These are phyloP conservation scores for Combretum micranthum DNA, from an alignment of 345 rosid species.

Conservation along the genomic window DNA sequence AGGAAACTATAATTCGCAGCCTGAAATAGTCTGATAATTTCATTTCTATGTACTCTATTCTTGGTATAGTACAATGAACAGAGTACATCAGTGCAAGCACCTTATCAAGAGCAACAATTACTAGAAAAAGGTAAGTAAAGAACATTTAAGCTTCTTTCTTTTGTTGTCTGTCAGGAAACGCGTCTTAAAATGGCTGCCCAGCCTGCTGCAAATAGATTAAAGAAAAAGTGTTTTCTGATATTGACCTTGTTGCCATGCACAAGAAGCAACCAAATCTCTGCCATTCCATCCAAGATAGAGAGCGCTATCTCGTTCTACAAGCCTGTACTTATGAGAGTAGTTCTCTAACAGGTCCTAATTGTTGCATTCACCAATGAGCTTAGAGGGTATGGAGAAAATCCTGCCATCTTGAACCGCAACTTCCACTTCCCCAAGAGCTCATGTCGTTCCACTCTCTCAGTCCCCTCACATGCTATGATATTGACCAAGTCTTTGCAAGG, in stretches of 20 bases:
- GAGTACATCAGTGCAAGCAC: too few relatives aligned
- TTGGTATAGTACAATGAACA: too few relatives aligned
- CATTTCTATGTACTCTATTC: too few relatives aligned
- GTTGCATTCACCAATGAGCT: slow-evolving; percentile 70
- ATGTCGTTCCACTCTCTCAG: slow-evolving; percentile 76
- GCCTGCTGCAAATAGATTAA: too few relatives aligned
- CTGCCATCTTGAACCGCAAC: slow-evolving; percentile 74
- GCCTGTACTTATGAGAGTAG: slow-evolving; percentile 50
- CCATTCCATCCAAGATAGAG: slow-evolving; percentile 84
- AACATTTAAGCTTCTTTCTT: too few relatives aligned
- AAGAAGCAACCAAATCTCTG: slow-evolving; percentile 77
- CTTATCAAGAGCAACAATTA: too few relatives aligned
- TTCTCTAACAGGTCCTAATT: slow-evolving; percentile 60
- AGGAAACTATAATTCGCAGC: too few relatives aligned
- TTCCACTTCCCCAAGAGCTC: slow-evolving; percentile 89
- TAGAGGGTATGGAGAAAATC: slow-evolving; percentile 65
- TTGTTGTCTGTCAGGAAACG: too few relatives aligned
- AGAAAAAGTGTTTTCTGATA: too few relatives aligned
- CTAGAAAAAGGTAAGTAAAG: too few relatives aligned
- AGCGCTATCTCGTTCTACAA: slow-evolving; percentile 76
- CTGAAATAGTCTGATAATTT: too few relatives aligned
- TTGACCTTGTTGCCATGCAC: slow-evolving; percentile 71
- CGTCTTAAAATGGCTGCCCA: too few relatives aligned
- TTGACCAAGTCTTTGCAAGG: slow-evolving; percentile 81
- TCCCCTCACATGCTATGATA: slow-evolving; percentile 85